A percentile compares a stretch with the other conserved stretches of the same genome.
Conservation (phyloP, 2,329 filamentous ascomycete genomes). For the Talaromyces marneffei region DNA sequence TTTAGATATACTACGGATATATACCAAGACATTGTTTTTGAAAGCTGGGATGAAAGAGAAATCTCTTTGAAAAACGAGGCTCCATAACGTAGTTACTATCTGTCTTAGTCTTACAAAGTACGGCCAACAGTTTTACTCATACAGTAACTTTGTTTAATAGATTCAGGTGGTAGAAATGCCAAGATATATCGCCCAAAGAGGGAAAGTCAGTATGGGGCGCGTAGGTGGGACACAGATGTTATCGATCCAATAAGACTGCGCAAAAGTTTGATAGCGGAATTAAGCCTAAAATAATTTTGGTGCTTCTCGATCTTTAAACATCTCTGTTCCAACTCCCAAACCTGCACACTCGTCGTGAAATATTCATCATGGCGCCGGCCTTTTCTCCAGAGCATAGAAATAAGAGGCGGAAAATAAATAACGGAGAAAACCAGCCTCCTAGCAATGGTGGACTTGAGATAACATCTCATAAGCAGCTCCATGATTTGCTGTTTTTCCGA, state of each 20-base stretch:
- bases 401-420: slow-evolving; percentile 39
- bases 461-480: slow-evolving; percentile 58
- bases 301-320: neutral
- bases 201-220: neutral
- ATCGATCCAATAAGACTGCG: neutral
- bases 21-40: neutral
- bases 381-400: slow-evolving; percentile 28
- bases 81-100: no score
- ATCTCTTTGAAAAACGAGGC: no score
- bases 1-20: neutral
- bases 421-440: slow-evolving; percentile 14
- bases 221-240: neutral
- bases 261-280: neutral
- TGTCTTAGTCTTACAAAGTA: no score
- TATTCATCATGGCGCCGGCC: slow-evolving; percentile 27
- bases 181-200: neutral
- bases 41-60: neutral
- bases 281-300: slow-evolving; percentile 1
- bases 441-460: slow-evolving; percentile 22
- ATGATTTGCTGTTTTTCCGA: slow-evolving; percentile 62
- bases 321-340: neutral
- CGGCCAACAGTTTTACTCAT: no score
- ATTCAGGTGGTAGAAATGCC: neutral
- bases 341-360: neutral
- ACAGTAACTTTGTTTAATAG: no score